These are phyloP conservation scores for Aspergillus udagawae DNA, from an alignment of 2,329 filamentous ascomycete genomes.

Conservation along the genomic window DNA sequence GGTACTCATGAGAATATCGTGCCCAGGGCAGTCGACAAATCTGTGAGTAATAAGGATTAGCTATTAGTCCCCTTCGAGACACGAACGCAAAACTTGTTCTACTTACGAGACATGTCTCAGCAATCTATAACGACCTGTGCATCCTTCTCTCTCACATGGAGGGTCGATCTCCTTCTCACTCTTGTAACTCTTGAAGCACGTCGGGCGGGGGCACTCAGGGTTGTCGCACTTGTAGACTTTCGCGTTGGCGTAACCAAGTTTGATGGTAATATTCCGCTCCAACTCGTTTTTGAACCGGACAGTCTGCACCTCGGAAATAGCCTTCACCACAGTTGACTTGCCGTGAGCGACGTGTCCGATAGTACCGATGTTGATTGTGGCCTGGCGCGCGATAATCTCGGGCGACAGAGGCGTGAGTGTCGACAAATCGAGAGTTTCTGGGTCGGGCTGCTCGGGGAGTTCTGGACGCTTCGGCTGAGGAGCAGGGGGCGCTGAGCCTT, in stretches of 20 bases:
- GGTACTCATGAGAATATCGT: constrained; percentile 99
- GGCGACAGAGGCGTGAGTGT: constrained; percentile 80
- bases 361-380: constrained; percentile 97
- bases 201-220: constrained; percentile 81
- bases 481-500: constrained; percentile 48
- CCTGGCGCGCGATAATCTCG: constrained; percentile 96
- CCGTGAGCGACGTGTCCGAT: constrained; percentile 99
- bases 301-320: constrained; percentile 97
- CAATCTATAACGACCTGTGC: constrained; percentile 79
- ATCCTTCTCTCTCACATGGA: constrained; percentile 90
- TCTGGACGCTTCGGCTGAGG: constrained; percentile 59
- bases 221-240: constrained; percentile 99
- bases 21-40: constrained; percentile 97
- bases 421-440: constrained; percentile 78
- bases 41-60: constrained; percentile 42
- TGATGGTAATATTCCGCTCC: constrained; percentile 99
- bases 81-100: not conserved
- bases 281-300: constrained; percentile 99
- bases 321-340: constrained; percentile 98
- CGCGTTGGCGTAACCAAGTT: constrained; percentile 98
- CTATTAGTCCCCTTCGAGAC: not conserved
- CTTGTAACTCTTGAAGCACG: constrained; percentile 95
- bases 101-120: constrained; percentile 88
- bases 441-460: constrained; percentile 88
- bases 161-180: constrained; percentile 98